Evolutionary conservation across 83 land plant species (phyloP).

Genomic region (Isoetes engelmannii): DNA sequence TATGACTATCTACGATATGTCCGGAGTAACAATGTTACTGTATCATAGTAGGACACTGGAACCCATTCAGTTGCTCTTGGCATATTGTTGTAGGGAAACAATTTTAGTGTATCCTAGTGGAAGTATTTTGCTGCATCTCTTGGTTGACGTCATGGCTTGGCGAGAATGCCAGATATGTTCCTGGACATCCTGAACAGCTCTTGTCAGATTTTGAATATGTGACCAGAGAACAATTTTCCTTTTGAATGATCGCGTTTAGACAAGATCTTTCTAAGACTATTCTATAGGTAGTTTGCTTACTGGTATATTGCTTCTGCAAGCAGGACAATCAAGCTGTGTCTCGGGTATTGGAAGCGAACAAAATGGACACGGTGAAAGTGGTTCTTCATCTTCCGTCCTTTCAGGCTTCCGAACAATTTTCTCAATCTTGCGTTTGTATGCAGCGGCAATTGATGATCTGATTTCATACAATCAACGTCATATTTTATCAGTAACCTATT

Average conservation of each 20-base stretch:
- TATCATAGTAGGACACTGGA: too few species aligned
- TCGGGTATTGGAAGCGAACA: slow-evolving; percentile 29
- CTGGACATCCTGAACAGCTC: not conserved
- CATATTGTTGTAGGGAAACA: too few species aligned
- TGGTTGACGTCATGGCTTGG: not conserved
- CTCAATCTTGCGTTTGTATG: slow-evolving; percentile 32
- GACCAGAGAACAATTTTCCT: not conserved
- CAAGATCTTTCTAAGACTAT: not conserved
- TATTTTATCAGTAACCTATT: not conserved
- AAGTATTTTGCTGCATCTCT: not conserved
- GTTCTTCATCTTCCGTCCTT: slow-evolving; percentile 27
- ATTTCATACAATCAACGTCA: not conserved
- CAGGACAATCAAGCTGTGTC: slow-evolving; percentile 35
- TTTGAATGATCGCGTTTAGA: not conserved
- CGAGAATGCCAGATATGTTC: not conserved
- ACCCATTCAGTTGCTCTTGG: too few species aligned
- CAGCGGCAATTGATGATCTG: slow-evolving; percentile 16
- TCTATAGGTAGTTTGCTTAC: not conserved
- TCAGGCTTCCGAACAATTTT: slow-evolving; percentile 36
- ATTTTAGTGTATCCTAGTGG: too few species aligned
- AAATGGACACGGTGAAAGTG: slow-evolving; percentile 33
- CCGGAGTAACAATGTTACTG: too few species aligned
- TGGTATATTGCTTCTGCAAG: slow-evolving; percentile 24
- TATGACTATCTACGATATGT: too few species aligned
- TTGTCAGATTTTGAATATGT: not conserved